These are phyloP conservation scores for Spathaspora sp. DNA, from an alignment of 1,139 yeast species.

Conservation along the genomic window DNA sequence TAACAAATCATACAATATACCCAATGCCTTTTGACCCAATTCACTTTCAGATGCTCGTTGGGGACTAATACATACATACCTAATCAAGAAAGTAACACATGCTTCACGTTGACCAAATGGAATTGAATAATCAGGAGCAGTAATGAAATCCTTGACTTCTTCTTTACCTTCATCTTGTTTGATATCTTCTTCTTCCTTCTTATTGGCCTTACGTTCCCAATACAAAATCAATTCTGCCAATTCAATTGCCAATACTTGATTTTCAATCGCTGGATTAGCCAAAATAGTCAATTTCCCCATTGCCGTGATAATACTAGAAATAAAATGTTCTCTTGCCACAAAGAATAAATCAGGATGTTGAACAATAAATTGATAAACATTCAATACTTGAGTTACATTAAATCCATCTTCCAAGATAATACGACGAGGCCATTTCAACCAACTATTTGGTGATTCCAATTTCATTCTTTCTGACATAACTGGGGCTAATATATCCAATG, in stretches of 20 bases:
- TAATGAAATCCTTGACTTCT: conserved; percentile 32
- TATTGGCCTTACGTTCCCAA: conserved; percentile 71
- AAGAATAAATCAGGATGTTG: conserved; percentile 84
- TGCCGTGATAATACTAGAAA: conserved; percentile 87
- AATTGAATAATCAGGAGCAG: conserved; percentile 51
- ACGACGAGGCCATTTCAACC: conserved; percentile 96
- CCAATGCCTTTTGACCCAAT: conserved; percentile 77
- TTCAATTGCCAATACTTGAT: conserved; percentile 84
- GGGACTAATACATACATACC: conserved; percentile 86
- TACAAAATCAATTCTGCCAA: conserved; percentile 78
- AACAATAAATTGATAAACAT: conserved; percentile 86
- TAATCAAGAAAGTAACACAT: conserved; percentile 83
- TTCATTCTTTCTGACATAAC: conserved; percentile 73
- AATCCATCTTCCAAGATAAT: conserved; percentile 89
- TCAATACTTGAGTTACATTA: conserved; percentile 78
- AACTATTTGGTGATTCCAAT: conserved; percentile 59
- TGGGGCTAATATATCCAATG: conserved; percentile 87
- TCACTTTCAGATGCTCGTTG: conserved; percentile 84
- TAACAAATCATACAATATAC: conserved; percentile 68
- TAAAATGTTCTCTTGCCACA: conserved; percentile 83
- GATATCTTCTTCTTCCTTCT: conserved; percentile 1
- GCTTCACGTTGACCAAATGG: conserved; percentile 87
- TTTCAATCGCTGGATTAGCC: conserved; percentile 78
- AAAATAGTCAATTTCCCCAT: conserved; percentile 88
- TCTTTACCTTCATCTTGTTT: conserved; percentile 12